Evolutionary conservation across 371 early-diverging fungal species (phyloP), one percentile per base, ranked within the genome.

Genomic region (Amoeboaphelidium occidentale): DNA sequence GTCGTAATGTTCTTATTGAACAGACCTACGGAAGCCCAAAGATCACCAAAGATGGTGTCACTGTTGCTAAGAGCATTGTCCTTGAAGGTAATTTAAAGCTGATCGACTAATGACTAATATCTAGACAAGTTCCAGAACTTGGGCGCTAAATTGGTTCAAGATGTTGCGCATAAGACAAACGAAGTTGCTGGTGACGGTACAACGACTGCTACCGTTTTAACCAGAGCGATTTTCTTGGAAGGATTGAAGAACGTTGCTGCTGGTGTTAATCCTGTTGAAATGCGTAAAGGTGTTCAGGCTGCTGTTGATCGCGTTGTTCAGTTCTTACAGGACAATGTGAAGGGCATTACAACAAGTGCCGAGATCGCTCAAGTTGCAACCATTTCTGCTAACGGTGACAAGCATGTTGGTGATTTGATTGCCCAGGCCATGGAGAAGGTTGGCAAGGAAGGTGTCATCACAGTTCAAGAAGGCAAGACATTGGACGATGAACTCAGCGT

Each of bases 1-100:
- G 96, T 53, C 78, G 96, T 58, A 91, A 90, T 60, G 96, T 96
- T 27, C 70, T 96, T 55, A 96, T 96, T 62, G 70, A 91, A 58
- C 96, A 96, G 64, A 65, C 90, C 46, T 96, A 88, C 56, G 96
- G 94, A 28, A 74, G 81, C 43, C 96, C 96, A 63, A 93, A 92
- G 76, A 96, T 96, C 66, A 96, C 96, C 62, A 96, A 96, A 81
- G 96, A 96, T 64, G 96, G 96, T 68, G 96, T 96, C 41, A 89
- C 96, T 50, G 96, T 96, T 39, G 96, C 96, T 54, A 93, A 92
- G 73, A 75, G 86, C 53, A 87, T 96, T 64, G 71, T 78, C 25
- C 72, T 96, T 28, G 86, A 92, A 65, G 67, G 66, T 67, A 88
- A 86, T 67, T 87, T 94, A 58, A 93, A n/a, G n/a, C n/a, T n/a